phyloP scores from a whole-genome alignment of 257 asterid genomes.

The Plantago major region DNA sequence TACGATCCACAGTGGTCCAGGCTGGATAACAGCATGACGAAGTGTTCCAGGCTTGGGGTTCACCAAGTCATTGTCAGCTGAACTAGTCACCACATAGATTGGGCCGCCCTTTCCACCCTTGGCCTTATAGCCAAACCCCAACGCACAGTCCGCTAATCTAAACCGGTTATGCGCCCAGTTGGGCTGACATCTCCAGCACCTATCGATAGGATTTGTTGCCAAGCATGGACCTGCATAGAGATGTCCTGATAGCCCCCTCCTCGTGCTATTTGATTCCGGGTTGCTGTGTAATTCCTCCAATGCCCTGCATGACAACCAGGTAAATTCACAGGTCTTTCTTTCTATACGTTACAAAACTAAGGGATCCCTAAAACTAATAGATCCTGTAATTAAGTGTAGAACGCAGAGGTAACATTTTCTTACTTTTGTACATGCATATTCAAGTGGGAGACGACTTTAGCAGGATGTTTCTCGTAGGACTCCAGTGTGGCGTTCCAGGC shows the following conservation, averaged over 20 bases:
- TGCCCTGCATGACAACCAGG: constrained; percentile 21
- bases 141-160: constrained; percentile 63
- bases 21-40: constrained; percentile 75
- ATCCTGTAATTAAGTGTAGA: too few relatives aligned
- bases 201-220: constrained; percentile 72
- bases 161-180: constrained; percentile 60
- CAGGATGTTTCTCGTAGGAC: constrained; percentile 48
- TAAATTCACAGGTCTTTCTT: background rate
- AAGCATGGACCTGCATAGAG: constrained; percentile 40
- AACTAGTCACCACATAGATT: constrained; percentile 55
- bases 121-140: constrained; percentile 66
- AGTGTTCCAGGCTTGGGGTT: constrained; percentile 80
- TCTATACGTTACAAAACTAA: background rate
- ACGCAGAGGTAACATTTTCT: background rate
- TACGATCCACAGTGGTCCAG: constrained; percentile 70
- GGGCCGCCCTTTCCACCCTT: constrained; percentile 66
- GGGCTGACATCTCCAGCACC: constrained; percentile 78
- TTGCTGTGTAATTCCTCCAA: constrained; percentile 21
- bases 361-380: too few relatives aligned
- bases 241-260: constrained; percentile 41
- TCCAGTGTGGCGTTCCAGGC: constrained; percentile 49
- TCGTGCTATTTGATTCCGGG: constrained; percentile 24
- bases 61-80: constrained; percentile 41
- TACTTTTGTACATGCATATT: constrained; percentile 37
- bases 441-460: constrained; percentile 33